Base-by-base conservation (phyloP, 768 basidiomycete genomes). In the Mycena vitilis region DNA sequence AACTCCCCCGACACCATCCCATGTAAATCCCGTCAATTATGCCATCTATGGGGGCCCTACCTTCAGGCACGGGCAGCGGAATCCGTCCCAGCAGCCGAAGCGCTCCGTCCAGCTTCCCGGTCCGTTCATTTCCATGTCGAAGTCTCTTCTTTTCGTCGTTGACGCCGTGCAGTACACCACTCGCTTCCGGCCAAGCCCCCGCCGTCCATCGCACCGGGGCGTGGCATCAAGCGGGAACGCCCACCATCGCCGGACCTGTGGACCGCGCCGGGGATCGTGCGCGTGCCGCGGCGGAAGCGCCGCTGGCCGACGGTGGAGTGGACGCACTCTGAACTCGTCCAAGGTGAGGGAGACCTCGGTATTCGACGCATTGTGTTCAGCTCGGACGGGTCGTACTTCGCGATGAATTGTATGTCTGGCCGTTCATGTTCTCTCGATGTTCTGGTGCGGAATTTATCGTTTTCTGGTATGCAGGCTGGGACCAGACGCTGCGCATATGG, bases 401-500 rank as follows among this genome's bases (percentile, higher is more conserved):
- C 89, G 8, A 75, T 90, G 61, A 82, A 80, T 70, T 91, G 91
- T 87, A 71, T 75, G 88, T 82, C 38, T 30, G 3, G 30, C 23
- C 23, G 42, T 68, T 42, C 51, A 30, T 30, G 30, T 30, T 44
- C 34, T 49, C 18, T 59, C 44, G 48, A 34, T 34, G 51, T 36
- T 59, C 44, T 67, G 3, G 37, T 42, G 23, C 6, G 22, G 22
- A 6, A 6, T 16, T 52, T 16, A 37, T 51, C 23, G 12, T 49
- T 9, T 65, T 65, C 22, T 37, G 57, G 54, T 56, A 12, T 51
- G 13, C 66, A 90, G 89, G 88, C 73, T 77, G 81, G 47, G 90
- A 92, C 77, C 82, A 80, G 38, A 87, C 88, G 23, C 79, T 91
- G 55, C 88, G 91, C 52, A 85, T 92, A 74, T 91, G 89, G 89